Base-by-base conservation (phyloP, 208 protist genomes). In the Crithidia fasciculata region DNA sequence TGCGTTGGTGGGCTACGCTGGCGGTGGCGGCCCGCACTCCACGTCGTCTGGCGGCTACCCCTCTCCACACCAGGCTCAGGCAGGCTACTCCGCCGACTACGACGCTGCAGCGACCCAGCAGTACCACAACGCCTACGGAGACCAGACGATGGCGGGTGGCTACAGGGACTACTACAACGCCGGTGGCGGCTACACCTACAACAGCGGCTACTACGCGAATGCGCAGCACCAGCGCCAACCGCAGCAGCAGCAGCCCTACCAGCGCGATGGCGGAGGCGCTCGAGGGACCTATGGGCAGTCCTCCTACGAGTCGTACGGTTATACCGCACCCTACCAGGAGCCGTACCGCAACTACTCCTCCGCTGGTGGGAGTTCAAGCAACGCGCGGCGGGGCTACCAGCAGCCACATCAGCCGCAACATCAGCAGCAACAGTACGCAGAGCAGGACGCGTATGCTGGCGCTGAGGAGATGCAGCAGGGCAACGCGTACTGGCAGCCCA, bases 121-220 rank as follows among this genome's bases (percentile, higher is more conserved):
- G 43, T 62, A 62, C 18, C 63, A 52, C 62, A 44, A 61, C 49
- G n/a, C 56, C 9, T 72, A 72, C 16, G 73, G 73, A n/a, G 28
- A 55, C 18, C 65, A 49, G 53, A 10, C 65, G 4, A 61, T 70
- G 65, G 8, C 52, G 4, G 65, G 53, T 40, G 73, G 58, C n/a
- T 55, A 47, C 19, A 58, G 58, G 3, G 73, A 55, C 8, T 78
- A 72, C 45, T 69, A 63, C 59, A 61, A 18, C 19, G 7, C 47
- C n/a, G 16, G 58, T 44, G 41, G 52, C 15, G 13, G 65, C 13
- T 72, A 72, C 28, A 36, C 41, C 5, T 78, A 72, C 50, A 52
- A 50, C 16, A 28, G 43, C 4, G 66, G 73, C 44, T 71, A 73
- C 36, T 64, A 57, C 28, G 19, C 50, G 28, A 16, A 15, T 0